Percentiles rank a stretch among this genome's conserved stretches.
Conservation (phyloP, 2,329 filamentous ascomycete genomes). For the Fusarium sp. region DNA sequence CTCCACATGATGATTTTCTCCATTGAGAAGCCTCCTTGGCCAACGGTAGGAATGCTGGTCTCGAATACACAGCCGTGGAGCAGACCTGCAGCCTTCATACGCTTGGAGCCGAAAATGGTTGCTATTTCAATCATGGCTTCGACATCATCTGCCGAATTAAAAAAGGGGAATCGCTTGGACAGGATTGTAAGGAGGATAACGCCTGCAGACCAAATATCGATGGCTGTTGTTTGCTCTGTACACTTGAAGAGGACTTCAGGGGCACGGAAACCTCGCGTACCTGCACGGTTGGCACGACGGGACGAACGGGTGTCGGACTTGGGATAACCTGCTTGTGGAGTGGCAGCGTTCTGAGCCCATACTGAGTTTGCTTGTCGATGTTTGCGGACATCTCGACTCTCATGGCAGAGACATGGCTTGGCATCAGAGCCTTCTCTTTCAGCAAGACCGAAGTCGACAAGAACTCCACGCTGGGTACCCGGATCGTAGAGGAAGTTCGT, state of each 20-base stretch:
- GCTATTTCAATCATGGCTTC: slow-evolving; percentile 98
- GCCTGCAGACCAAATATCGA: slow-evolving; percentile 96
- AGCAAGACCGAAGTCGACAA: slow-evolving; percentile 99
- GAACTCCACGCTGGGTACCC: slow-evolving; percentile 80
- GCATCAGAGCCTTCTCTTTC: slow-evolving; percentile 83
- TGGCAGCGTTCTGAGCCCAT: slow-evolving; percentile 63
- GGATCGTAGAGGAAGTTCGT: slow-evolving; percentile 98
- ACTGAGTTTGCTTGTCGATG: slow-evolving; percentile 69
- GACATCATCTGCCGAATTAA: slow-evolving; percentile 98
- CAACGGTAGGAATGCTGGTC: slow-evolving; percentile 91
- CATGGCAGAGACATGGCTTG: slow-evolving; percentile 85
- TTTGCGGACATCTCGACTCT: slow-evolving; percentile 72
- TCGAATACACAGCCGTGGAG: slow-evolving; percentile 94
- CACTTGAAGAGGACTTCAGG: slow-evolving; percentile 98
- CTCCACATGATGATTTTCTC: slow-evolving; percentile 98
- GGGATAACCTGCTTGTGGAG: slow-evolving; percentile 77
- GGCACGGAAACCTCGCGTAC: slow-evolving; percentile 93
- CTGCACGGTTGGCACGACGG: slow-evolving; percentile 90
- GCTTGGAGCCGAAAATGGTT: slow-evolving; percentile 87
- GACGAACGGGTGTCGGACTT: slow-evolving; percentile 91
- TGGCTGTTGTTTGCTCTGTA: slow-evolving; percentile 91
- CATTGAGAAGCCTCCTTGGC: slow-evolving; percentile 84
- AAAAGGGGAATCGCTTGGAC: slow-evolving; percentile 94
- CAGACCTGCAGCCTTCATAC: slow-evolving; percentile 85
- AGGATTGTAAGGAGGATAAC: slow-evolving; percentile 98